Conservation (phyloP, 768 basidiomycete genomes). For the Tricholoma sp. region DNA sequence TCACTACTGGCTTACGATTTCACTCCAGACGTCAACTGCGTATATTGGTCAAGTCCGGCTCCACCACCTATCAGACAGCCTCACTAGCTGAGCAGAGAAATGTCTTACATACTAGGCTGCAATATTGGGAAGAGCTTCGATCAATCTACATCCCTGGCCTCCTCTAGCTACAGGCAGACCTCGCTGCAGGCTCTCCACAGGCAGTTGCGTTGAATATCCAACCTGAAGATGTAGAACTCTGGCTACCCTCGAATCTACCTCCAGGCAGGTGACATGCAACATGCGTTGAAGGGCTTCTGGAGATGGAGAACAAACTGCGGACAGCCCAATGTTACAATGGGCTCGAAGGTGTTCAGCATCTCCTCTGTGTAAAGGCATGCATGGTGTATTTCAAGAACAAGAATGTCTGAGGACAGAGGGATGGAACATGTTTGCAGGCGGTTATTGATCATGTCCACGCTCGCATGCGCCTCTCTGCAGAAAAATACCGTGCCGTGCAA, state of each 20-base stretch:
- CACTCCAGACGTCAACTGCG: background rate
- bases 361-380: conserved; percentile 15
- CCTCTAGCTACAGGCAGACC: background rate
- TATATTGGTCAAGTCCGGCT: too few relatives aligned
- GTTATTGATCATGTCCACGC: too few relatives aligned
- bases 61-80: too few relatives aligned
- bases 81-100: background rate
- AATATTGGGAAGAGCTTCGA: background rate
- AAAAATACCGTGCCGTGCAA: background rate
- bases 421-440: too few relatives aligned
- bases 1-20: background rate
- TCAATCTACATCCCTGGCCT: background rate
- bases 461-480: background rate
- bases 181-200: background rate
- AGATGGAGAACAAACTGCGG: conserved; percentile 17
- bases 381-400: background rate
- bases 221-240: conserved; percentile 7
- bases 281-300: conserved; percentile 1
- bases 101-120: background rate
- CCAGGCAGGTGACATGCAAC: conserved; percentile 4
- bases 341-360: conserved; percentile 12
- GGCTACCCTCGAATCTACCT: conserved; percentile 8
- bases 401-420: background rate
- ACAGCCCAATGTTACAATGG: conserved; percentile 18
- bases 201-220: background rate